These are phyloP conservation scores for Aphanoascus verrucosus DNA, from an alignment of 2,329 filamentous ascomycete species.

Conservation along the genomic window DNA sequence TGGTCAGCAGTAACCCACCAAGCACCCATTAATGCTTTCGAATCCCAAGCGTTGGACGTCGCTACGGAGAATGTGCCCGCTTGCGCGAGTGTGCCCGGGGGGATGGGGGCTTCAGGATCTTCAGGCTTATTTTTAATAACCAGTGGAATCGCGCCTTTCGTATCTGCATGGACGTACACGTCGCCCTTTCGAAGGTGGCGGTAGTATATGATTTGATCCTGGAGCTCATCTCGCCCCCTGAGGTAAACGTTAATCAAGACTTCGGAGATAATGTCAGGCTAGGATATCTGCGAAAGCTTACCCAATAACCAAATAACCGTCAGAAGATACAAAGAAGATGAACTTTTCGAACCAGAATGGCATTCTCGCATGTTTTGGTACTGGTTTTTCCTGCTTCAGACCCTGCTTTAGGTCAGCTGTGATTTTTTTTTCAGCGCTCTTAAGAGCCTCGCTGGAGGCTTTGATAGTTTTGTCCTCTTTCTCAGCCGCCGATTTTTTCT, in stretches of 20 bases:
- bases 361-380: constrained; percentile 70
- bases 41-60: constrained; percentile 86
- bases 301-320: constrained; percentile 84
- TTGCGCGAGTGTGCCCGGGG: constrained; percentile 81
- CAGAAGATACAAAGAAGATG: constrained; percentile 85
- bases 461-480: constrained; percentile 81
- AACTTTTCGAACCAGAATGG: constrained; percentile 98
- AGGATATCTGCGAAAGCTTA: constrained; percentile 18
- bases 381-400: constrained; percentile 81
- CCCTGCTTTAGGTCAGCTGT: constrained; percentile 73
- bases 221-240: constrained; percentile 69
- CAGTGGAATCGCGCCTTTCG: constrained; percentile 72
- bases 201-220: constrained; percentile 86
- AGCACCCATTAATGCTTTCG: constrained; percentile 86
- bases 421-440: constrained; percentile 84
- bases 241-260: constrained; percentile 9
- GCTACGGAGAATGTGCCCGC: constrained; percentile 77
- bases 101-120: constrained; percentile 72
- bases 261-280: background rate
- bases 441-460: constrained; percentile 71
- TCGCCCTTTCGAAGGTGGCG: constrained; percentile 80
- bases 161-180: constrained; percentile 80
- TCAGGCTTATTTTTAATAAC: constrained; percentile 79
- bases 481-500: constrained; percentile 69
- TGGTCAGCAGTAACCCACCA: constrained; percentile 93